These are phyloP conservation scores for Pyrus communis DNA, from an alignment of 306 rosid genomes.

Conservation along the genomic window DNA sequence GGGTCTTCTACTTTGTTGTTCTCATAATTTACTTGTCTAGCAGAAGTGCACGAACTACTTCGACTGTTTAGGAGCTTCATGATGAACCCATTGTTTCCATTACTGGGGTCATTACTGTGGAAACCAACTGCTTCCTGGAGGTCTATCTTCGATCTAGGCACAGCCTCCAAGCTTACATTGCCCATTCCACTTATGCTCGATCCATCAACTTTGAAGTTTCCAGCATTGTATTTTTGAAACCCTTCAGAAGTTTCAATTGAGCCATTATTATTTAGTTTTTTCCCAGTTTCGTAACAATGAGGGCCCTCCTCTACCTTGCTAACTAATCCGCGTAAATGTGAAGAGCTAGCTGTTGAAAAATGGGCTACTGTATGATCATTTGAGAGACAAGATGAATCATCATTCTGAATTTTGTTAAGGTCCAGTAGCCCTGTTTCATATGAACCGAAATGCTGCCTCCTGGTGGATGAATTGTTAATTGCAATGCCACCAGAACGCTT, in stretches of 20 bases:
- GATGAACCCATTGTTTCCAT: background rate
- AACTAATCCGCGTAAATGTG: slow-evolving; percentile 14
- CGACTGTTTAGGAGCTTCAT: slow-evolving; percentile 7
- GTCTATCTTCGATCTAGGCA: background rate
- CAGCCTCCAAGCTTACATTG: slow-evolving; percentile 7
- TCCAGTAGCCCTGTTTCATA: slow-evolving; percentile 29
- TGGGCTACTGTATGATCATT: slow-evolving; percentile 24
- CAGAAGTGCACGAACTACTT: background rate
- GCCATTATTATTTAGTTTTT: slow-evolving; percentile 15
- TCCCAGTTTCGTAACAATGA: slow-evolving; percentile 6
- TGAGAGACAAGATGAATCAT: slow-evolving; percentile 37
- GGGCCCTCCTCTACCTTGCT: slow-evolving; percentile 16
- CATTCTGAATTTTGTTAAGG: slow-evolving; percentile 44
- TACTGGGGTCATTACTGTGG: background rate
- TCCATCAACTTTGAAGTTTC: slow-evolving; percentile 11
- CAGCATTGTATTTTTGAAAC: slow-evolving; percentile 20
- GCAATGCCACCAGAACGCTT: slow-evolving; percentile 5
- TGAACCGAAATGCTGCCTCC: slow-evolving; percentile 5
- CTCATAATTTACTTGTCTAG: slow-evolving; percentile 2
- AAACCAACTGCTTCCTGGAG: slow-evolving; percentile 9
- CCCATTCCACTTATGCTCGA: slow-evolving; percentile 18
- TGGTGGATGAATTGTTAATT: slow-evolving; percentile 10
- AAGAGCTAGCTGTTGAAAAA: slow-evolving; percentile 34
- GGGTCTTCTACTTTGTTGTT: slow-evolving; percentile 9
- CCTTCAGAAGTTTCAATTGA: slow-evolving; percentile 17